Percentiles rank a stretch among this genome's conserved stretches.
Evolutionary conservation across 345 rosid species (phyloP).

Genomic region (Dimocarpus longan): DNA sequence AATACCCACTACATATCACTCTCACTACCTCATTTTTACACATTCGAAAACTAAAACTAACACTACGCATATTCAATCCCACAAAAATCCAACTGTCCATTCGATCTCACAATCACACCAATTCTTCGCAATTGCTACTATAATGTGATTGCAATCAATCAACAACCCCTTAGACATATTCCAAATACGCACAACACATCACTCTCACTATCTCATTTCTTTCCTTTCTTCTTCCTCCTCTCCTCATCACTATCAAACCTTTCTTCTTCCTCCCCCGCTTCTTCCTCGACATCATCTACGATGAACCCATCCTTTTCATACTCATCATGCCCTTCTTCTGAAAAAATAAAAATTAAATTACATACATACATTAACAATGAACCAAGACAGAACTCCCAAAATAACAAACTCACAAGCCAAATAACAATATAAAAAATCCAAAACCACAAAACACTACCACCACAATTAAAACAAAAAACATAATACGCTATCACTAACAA

Average conservation of each 20-base stretch:
- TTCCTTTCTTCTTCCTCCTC: constrained; percentile 71
- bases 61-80: too few species aligned
- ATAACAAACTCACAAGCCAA: constrained; percentile 2
- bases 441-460: too few species aligned
- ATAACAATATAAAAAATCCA: neutral
- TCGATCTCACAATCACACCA: too few species aligned
- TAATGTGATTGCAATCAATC: too few species aligned
- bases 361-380: neutral
- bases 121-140: too few species aligned
- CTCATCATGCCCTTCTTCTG: constrained; percentile 81
- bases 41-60: too few species aligned
- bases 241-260: constrained; percentile 78
- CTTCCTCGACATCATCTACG: constrained; percentile 77
- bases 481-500: neutral
- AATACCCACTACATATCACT: too few species aligned
- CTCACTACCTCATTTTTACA: too few species aligned
- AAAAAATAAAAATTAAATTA: constrained; percentile 27
- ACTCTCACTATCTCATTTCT: constrained; percentile 25
- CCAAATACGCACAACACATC: too few species aligned
- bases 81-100: too few species aligned
- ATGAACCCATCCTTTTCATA: constrained; percentile 94
- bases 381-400: neutral
- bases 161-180: too few species aligned
- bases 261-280: constrained; percentile 64
- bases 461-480: constrained; percentile 6